These are phyloP conservation scores for Volvox carteri DNA, from an alignment of 163 green algal genomes.

Conservation along the genomic window DNA sequence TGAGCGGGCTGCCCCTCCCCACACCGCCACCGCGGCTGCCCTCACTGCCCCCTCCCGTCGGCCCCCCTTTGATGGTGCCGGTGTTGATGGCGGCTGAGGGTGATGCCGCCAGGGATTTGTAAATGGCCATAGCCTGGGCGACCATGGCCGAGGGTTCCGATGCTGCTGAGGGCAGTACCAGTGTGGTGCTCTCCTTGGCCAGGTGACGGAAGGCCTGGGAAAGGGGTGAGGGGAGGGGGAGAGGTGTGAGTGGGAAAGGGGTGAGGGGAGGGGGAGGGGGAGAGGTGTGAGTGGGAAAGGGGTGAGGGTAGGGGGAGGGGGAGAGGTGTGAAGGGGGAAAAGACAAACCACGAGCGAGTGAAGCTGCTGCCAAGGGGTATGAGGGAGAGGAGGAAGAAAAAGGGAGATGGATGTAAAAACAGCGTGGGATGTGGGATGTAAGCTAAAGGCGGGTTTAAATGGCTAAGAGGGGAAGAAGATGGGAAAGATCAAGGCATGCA, in stretches of 20 bases:
- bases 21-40: neutral
- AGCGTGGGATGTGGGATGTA: neutral
- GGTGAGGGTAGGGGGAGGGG: neutral
- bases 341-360: neutral
- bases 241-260: neutral
- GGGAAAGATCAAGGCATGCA: neutral
- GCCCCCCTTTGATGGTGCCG: neutral
- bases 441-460: too few species aligned
- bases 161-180: conserved; percentile 87
- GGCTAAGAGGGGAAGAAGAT: neutral
- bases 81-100: neutral
- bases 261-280: neutral
- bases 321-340: neutral
- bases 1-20: neutral
- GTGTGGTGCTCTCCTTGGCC: conserved; percentile 90
- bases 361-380: neutral
- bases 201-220: conserved; percentile 86
- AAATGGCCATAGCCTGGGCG: conserved; percentile 69
- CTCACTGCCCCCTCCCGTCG: neutral
- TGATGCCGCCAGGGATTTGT: neutral
- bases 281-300: neutral
- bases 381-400: neutral
- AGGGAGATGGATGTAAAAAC: neutral
- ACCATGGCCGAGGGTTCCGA: conserved; percentile 90
- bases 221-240: conserved; percentile 36